Percentiles rank a stretch among this genome's conserved stretches.
These are phyloP conservation scores for Eutypa lata DNA, from an alignment of 2,329 filamentous ascomycete species.

Conservation along the genomic window DNA sequence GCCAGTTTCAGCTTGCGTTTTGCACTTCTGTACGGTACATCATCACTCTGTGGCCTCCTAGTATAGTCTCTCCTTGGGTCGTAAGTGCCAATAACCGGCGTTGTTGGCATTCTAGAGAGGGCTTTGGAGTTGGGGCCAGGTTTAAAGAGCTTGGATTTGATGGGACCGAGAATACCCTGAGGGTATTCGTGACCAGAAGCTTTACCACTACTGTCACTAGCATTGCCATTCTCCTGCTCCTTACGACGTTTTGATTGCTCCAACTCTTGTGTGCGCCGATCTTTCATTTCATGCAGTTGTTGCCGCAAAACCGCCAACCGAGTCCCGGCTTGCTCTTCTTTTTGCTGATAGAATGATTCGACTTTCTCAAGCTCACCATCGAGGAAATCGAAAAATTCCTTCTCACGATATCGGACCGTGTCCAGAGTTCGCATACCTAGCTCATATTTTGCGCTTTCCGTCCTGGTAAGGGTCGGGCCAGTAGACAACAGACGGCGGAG, in stretches of 20 bases:
- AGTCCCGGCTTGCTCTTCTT: conserved; percentile 79
- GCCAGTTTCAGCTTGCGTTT: conserved; percentile 91
- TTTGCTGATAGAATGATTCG: conserved; percentile 81
- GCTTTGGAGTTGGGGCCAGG: conserved; percentile 61
- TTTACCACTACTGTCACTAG: conserved; percentile 14
- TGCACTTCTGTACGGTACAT: conserved; percentile 79
- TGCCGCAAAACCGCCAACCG: conserved; percentile 69
- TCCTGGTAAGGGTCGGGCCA: conserved; percentile 31
- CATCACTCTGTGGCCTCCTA: conserved; percentile 48
- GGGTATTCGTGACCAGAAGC: conserved; percentile 20
- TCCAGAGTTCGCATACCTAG: conserved; percentile 41
- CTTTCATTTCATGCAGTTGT: conserved; percentile 91
- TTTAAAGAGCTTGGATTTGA: conserved; percentile 52
- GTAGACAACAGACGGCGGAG: conserved; percentile 40
- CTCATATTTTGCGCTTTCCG: conserved; percentile 36
- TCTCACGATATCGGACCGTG: conserved; percentile 65
- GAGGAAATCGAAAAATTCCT: conserved; percentile 84
- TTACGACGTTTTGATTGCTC: conserved; percentile 38
- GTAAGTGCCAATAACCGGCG: conserved; percentile 38
- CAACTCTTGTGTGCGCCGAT: conserved; percentile 73
- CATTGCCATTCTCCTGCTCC: conserved; percentile 26
- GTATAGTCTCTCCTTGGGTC: conserved; percentile 47
- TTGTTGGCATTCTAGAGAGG: conserved; percentile 51
- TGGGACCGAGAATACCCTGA: conserved; percentile 47
- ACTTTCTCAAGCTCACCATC: conserved; percentile 87